Evolutionary conservation across 306 rosid species (phyloP), one percentile per base, ranked within the genome.

Genomic region (Macrotyloma uniflorum): DNA sequence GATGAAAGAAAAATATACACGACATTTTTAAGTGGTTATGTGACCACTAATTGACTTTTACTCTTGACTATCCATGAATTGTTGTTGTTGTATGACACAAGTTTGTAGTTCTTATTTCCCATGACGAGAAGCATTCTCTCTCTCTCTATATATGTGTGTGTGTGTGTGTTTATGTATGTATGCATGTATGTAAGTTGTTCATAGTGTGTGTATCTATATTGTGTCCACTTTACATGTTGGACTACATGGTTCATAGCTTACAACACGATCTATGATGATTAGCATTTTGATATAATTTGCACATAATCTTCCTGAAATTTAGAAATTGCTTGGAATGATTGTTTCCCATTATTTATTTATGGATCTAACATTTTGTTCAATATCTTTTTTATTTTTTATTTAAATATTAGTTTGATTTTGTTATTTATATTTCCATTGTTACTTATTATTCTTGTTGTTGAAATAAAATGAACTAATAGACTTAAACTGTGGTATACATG

Each of bases 221-320:
- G 63, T 13, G 36, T 13, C 5, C 63, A 55, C 33, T 58, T 58
- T 58, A 1, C 38, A 26, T 26, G n/a, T 58, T 3, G 6, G 3
- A 59, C 20, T 59, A 13, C 67, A 32, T 1, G 22, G 20, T 26
- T 6, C 51, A 74, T 30, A 6, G 36, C 61, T 16, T 46, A 20
- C 69, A 20, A 36, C 24, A 40, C 12, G 22, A 64, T 45, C 57
- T 40, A 13, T 30, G 32, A 51, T 14, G 10, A 51, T 75, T 64
- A 47, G 50, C 32, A 51, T 74, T 43, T 68, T 74, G 75, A 14
- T 79, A 74, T 49, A 78, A 67, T 57, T 57, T 47, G 42, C 49
- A 69, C 76, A 72, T 30, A 66, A 47, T 46, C 57, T 73, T 74
- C 47, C 66, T 18, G 14, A 43, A 43, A 58, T 57, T 78, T 35